Evolutionary conservation across 768 basidiomycete genomes (phyloP), one percentile per base, ranked within the genome.

Genomic region (Boletus rubescentipes): DNA sequence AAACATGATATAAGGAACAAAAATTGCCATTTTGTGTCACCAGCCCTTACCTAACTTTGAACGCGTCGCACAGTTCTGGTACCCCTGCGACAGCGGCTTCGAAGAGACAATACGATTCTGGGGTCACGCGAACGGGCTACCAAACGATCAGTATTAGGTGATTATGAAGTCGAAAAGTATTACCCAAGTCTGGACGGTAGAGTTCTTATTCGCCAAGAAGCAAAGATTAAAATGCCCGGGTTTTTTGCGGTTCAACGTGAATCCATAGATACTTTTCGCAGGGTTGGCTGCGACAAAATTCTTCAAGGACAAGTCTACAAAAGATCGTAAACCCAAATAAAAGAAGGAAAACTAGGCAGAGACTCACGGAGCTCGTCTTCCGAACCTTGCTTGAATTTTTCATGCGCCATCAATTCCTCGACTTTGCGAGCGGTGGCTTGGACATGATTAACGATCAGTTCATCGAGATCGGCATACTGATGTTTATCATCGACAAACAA

Each of bases 381-480:
- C 10, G 86, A 78, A 18, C 88, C 89, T 32, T 83, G 83, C 70
- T 93, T 93, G 79, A 89, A 98, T 69, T 97, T 97, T 64, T 98
- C 97, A 64, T 94, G 91, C 21, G 86, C 83, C 86, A 93, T 93
- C 51, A 98, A 74, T 67, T 98, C 94, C 69, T 98, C 95, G 2
- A 98, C 88, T 60, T 91, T 87, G 37, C 92, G 85, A 40, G 91
- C 87, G 79, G 95, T 95, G 9, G 93, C 88, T 76, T 93, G 91
- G 38, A 98, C 86, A 69, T 99, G 94, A 64, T 94, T 94, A 69
- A 98, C 93, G 60, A 98, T 93, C 61, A 99, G 70, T 68, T 99
- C 96, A 69, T 99, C 97, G 52, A 99, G 78, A 78, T 98, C 97
- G 37, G 88, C 84, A 69, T 95, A 98, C 36, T 79, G 82, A 66